Evolutionary conservation across 495 filamentous ascomycete genomes (phyloP), one percentile per base, ranked within the genome.

Genomic region (Penicillium arizonense): DNA sequence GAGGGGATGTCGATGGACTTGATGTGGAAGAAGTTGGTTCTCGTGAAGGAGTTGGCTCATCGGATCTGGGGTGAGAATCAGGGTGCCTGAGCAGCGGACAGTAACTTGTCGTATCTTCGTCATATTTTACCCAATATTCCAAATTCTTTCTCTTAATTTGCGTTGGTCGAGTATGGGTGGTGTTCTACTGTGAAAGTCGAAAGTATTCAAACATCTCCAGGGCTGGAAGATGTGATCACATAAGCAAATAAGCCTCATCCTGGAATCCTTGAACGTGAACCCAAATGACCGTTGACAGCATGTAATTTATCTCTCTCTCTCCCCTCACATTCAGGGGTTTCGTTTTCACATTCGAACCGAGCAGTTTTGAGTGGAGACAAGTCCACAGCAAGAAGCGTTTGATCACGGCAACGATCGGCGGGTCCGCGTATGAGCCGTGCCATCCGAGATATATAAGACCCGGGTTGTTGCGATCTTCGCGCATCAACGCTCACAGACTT

Each of bases 1-100:
- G 80, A 81, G 57, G 66, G 80, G 28, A 64, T 86, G 47, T 75
- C 68, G 4, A 76, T 78, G 59, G 81, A 83, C 41, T 68, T 80
- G 62, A 83, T 85, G 74, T 64, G 63, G 73, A 67, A 73, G 57
- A 78, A 78, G 62, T 57, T 77, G 53, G 53, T 70, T 50, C 55
- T 77, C 30, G 69, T 78, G 3, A 34, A 30, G 28, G 28, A 30
- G 2, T 30, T 30, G 28, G 28, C 28, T 8, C 28, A 9, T 30
- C 28, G 28, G 5, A 10, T 30, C 8, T 30, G 28, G 28, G 28
- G 28, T 30, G 28, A 30, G 28, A 46, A 42, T 34, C 12, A 14
- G 5, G 2, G 26, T 7, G 6, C 28, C 28, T 30, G 28, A 45
- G n/a, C 28, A 35, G 14, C 18, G 26, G 26, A 2, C 9, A 5